phyloP scores from a whole-genome alignment of 192 early-diverging fungal genomes.

The Gamsiella multidivaricata region DNA sequence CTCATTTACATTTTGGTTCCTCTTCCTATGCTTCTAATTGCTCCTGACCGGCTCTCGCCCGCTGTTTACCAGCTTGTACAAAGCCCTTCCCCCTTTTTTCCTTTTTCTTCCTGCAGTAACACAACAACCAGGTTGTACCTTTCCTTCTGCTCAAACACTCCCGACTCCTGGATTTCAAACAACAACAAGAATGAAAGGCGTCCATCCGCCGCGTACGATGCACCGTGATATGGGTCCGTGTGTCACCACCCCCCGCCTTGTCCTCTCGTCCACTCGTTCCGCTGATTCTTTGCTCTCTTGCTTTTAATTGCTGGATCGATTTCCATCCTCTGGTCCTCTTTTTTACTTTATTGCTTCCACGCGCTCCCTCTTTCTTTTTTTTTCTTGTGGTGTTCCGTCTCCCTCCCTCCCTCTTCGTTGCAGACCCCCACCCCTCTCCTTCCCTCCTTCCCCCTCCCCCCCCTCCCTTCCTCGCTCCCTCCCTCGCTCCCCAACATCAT shows the following conservation, averaged over 20 bases:
- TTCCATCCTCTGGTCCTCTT: constrained; percentile 1
- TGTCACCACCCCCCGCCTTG: neutral
- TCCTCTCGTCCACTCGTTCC: neutral
- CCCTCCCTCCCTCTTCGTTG: neutral
- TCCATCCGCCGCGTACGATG: neutral
- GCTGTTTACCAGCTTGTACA: neutral
- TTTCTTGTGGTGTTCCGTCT: constrained; percentile 6
- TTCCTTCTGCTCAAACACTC: constrained; percentile 9
- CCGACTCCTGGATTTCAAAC: neutral
- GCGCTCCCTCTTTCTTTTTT: neutral
- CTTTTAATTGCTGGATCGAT: constrained; percentile 1
- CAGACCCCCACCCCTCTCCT: neutral
- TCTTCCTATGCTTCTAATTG: neutral
- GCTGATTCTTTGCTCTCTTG: neutral
- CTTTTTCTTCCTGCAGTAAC: neutral
- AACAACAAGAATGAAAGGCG: neutral
- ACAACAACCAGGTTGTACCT: constrained; percentile 13
- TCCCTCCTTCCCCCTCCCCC: neutral
- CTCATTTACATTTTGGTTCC: neutral
- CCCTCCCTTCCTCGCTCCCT: neutral
- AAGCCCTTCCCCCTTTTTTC: neutral
- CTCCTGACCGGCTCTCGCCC: neutral
- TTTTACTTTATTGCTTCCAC: neutral
- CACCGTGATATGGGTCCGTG: neutral
- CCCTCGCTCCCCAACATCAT: neutral